These are phyloP conservation scores for Cordyceps cicadae DNA, from an alignment of 2,329 filamentous ascomycete genomes.

Conservation along the genomic window DNA sequence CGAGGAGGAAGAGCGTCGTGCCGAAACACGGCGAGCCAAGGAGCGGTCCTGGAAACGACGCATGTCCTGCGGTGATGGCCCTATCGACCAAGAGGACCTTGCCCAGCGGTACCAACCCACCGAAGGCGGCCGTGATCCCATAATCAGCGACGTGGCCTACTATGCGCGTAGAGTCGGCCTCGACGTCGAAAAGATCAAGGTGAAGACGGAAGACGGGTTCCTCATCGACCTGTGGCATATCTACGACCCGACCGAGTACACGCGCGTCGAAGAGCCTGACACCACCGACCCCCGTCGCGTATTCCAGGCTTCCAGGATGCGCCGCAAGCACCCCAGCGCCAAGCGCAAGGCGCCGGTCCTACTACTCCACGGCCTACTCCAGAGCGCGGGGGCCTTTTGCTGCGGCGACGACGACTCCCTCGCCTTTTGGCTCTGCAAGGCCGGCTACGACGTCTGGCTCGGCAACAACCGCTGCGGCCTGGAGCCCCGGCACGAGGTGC, in stretches of 20 bases:
- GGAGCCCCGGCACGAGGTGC: constrained; percentile 62
- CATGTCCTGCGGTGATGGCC: constrained; percentile 24
- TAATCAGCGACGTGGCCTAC: constrained; percentile 72
- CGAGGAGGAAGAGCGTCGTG: constrained; percentile 59
- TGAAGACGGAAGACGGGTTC: constrained; percentile 91
- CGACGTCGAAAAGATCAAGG: constrained; percentile 76
- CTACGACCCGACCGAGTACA: constrained; percentile 71
- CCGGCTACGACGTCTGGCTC: constrained; percentile 90
- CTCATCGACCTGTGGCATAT: constrained; percentile 85
- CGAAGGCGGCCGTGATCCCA: constrained; percentile 71
- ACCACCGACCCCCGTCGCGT: constrained; percentile 47
- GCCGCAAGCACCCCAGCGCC: constrained; percentile 27
- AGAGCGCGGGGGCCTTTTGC: constrained; percentile 82
- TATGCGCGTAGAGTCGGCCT: constrained; percentile 84
- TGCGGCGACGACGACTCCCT: constrained; percentile 83
- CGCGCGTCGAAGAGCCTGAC: constrained; percentile 33
- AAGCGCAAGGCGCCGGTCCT: constrained; percentile 71
- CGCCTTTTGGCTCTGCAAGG: constrained; percentile 86
- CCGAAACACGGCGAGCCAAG: constrained; percentile 46
- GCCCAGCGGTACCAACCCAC: constrained; percentile 59
- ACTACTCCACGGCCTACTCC: constrained; percentile 79
- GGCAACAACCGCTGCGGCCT: constrained; percentile 91
- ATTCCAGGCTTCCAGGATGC: constrained; percentile 41
- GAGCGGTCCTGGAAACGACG: constrained; percentile 54
- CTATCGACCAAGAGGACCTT: constrained; percentile 33